A percentile compares a stretch with the other conserved stretches of the same genome.
Evolutionary conservation across 805 yeast species (phyloP).

Genomic region (Candida ponderosae): DNA sequence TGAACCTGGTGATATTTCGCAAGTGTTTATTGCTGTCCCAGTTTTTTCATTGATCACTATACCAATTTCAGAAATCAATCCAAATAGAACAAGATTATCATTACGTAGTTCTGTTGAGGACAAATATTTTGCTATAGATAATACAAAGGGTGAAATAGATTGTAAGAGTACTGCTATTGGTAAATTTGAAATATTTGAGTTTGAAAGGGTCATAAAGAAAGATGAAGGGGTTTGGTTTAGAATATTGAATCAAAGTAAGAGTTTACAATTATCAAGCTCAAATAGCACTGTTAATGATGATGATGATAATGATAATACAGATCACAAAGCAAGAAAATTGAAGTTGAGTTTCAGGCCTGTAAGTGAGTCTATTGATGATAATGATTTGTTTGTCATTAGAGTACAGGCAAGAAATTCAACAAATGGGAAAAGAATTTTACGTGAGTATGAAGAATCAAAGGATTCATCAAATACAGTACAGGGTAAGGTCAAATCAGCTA

Average conservation of each 20-base stretch:
- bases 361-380: constrained; percentile 5
- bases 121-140: constrained; percentile 17
- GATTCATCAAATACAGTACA: constrained; percentile 5
- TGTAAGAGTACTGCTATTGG: constrained; percentile 27
- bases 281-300: background rate
- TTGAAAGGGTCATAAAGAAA: constrained; percentile 7
- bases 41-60: constrained; percentile 3
- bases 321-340: too few relatives aligned
- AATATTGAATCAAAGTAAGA: constrained; percentile 9
- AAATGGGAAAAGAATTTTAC: constrained; percentile 8
- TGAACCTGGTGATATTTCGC: constrained; percentile 24
- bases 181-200: constrained; percentile 18
- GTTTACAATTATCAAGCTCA: constrained; percentile 2
- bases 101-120: constrained; percentile 20
- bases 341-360: background rate
- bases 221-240: constrained; percentile 15
- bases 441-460: constrained; percentile 6
- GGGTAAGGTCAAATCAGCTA: constrained; percentile 12
- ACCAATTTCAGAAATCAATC: constrained; percentile 1
- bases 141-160: constrained; percentile 10
- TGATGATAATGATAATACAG: constrained; percentile 1
- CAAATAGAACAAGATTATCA: constrained; percentile 12
- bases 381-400: constrained; percentile 7
- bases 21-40: constrained; percentile 22
- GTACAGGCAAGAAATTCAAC: constrained; percentile 12